Evolutionary conservation across 2,329 filamentous ascomycete species (phyloP), one percentile per base, ranked within the genome.

Genomic region (Diaporthe batatas): DNA sequence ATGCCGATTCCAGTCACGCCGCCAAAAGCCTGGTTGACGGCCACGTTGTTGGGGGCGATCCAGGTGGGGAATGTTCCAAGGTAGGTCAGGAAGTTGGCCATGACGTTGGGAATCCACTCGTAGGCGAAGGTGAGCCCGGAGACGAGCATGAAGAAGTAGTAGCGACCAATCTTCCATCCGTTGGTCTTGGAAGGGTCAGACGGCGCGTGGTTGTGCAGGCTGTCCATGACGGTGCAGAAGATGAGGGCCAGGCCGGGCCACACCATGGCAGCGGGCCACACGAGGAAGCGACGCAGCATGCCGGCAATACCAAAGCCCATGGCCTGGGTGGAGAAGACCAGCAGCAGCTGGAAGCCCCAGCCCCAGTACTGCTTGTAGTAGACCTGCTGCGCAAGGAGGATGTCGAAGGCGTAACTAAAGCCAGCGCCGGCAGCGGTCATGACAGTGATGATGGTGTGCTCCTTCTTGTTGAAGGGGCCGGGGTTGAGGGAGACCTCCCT

Each of bases 231-330:
- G 2, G 81, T 81, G 11, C 82, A 72, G 0, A 79, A 82, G 0
- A 80, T 79, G n/a, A 83, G 76, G 14, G 78, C 76, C 6, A 73
- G 77, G 2, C 62, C 62, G 7, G 81, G 81, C 81, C 81, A 82
- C 1, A 83, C 74, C 25, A 79, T 78, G 51, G 80, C 77, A 11
- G 79, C 75, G 1, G 81, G 81, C 70, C 82, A 82, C n/a, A 82
- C 79, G 18, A 78, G 78, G n/a, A 82, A 78, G 8, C 80, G 79
- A 29, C 81, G 79, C 10, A 81, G 75, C 34, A 82, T 75, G 2
- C 81, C 81, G 6, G 81, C 78, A 49, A 81, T 77, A 6, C 81
- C 80, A 2, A 81, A 76, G 16, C 81, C 81, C 70, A 80, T 81
- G 42, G 81, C 75, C 72, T 82, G 79, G 42, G 79, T 80, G 25